Evolutionary conservation across 2,329 filamentous ascomycete species (phyloP), one percentile per base, ranked within the genome.

Genomic region (Zelopaecilomyces penicillatus): DNA sequence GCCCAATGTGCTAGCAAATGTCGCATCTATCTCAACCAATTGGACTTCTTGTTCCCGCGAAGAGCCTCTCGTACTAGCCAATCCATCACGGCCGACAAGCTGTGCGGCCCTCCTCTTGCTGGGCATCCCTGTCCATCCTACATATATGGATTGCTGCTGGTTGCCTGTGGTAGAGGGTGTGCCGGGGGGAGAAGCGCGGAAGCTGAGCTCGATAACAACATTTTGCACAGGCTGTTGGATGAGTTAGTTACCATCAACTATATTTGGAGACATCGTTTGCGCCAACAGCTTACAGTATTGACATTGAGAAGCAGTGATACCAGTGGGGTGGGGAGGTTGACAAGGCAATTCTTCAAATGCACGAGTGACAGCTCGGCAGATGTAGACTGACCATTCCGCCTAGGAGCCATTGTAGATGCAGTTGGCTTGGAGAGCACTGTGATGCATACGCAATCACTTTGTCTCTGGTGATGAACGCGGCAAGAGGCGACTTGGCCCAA

Each of bases 91-190:
- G 45, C 79, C 76, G 29, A 93, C 80, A 29, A 90, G 75, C 1
- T 87, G 78, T 9, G 82, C 79, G 54, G 85, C 70, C 62, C 82
- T 85, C 59, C 87, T 81, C 74, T 90, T 94, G 71, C 90, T 96
- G 52, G 89, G 85, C 87, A 98, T 94, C 55, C 93, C 93, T 8
- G 93, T 96, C 93, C 93, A 98, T 63, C 93, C 93, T 48, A 95
- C 74, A 62, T 85, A 98, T 56, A 94, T 74, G 39, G 87, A 94
- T 57, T 76, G 78, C 54, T 80, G 78, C 43, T 69, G 65, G 5
- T 69, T 61, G 42, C 71, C 62, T 34, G 70, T 58, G 55, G 71
- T 69, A 28, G 69, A 58, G 52, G 72, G 69, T 44, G 72, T 44
- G 38, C 57, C 60, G 35, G 76, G 63, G 26, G 75, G 69, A 35